A percentile compares a stretch with the other conserved stretches of the same genome.
phyloP scores from a whole-genome alignment of 768 basidiomycete genomes.

The Chalciporus pseudorubinellus region DNA sequence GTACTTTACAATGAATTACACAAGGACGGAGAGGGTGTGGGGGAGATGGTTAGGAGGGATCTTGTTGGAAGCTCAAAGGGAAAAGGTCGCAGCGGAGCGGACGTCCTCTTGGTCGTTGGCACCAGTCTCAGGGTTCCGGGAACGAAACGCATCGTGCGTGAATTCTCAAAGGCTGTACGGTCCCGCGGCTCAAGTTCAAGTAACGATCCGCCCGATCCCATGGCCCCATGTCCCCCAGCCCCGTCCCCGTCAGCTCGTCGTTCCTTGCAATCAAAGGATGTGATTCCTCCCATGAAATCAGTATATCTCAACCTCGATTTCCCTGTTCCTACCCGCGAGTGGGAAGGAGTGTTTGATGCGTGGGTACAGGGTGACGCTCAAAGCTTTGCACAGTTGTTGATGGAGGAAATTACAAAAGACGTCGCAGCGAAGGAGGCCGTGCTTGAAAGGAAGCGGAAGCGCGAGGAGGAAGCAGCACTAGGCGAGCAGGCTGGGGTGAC shows the following conservation, averaged over 20 bases:
- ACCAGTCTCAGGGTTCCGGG: conserved; percentile 88
- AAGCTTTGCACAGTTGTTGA: conserved; percentile 61
- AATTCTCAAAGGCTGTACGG: conserved; percentile 77
- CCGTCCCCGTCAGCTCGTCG: conserved; percentile 51
- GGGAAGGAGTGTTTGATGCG: conserved; percentile 87
- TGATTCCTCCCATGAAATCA: conserved; percentile 56
- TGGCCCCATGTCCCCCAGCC: conserved; percentile 34
- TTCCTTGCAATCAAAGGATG: conserved; percentile 37
- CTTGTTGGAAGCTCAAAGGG: conserved; percentile 67
- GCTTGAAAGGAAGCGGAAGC: conserved; percentile 53
- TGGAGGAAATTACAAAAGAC: conserved; percentile 57
- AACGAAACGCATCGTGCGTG: conserved; percentile 87
- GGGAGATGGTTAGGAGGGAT: conserved; percentile 79
- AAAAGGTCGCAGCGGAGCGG: conserved; percentile 70
- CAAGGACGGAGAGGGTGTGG: conserved; percentile 83
- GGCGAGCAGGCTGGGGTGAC: conserved; percentile 12
- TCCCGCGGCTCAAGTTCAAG: conserved; percentile 42
- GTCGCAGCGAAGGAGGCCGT: conserved; percentile 51
- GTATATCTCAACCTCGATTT: conserved; percentile 88
- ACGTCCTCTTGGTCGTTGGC: conserved; percentile 85
- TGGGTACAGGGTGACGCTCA: conserved; percentile 92
- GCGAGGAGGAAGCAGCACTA: conserved; percentile 45
- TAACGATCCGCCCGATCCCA: conserved; percentile 28
- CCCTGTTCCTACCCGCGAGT: conserved; percentile 79
- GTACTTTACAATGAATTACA: conserved; percentile 90